A percentile compares a stretch with the other conserved stretches of the same genome.
phyloP scores from a whole-genome alignment of 495 filamentous ascomycete species.

The Massariosphaeria phaeospora region DNA sequence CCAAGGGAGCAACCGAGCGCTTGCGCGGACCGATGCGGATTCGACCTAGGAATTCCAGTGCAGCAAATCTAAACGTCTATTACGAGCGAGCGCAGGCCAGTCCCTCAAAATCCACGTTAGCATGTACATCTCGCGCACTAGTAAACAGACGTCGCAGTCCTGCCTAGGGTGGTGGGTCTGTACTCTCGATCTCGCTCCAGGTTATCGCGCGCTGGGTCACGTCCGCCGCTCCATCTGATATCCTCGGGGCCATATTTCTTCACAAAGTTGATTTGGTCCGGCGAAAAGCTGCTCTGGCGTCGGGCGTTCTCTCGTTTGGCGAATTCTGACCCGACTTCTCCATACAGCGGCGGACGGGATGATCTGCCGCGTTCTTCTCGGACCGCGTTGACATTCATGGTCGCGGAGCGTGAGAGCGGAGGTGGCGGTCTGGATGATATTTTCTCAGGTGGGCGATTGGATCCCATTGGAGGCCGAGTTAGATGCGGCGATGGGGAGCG shows the following conservation, averaged over 20 bases:
- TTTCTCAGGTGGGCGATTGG: constrained; percentile 7
- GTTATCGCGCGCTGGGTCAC: constrained; percentile 3
- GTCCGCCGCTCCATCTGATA: constrained; percentile 15
- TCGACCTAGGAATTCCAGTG: too few species aligned
- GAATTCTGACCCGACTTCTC: constrained; percentile 22
- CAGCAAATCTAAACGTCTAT: too few species aligned
- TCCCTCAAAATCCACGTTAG: constrained; percentile 1
- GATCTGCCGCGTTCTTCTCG: constrained; percentile 19
- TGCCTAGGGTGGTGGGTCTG: constrained; percentile 12
- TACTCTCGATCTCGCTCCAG: constrained; percentile 5
- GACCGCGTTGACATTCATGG: constrained; percentile 8
- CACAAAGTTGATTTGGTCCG: constrained; percentile 12
- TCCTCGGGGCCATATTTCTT: constrained; percentile 20
- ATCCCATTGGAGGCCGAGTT: constrained; percentile 19
- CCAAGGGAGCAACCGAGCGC: too few species aligned
- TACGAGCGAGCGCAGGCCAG: too few species aligned
- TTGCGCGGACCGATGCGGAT: too few species aligned
- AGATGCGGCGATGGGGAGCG: constrained; percentile 28
- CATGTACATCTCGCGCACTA: constrained; percentile 8
- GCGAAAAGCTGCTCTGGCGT: constrained; percentile 16
- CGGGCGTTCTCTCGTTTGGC: constrained; percentile 1
- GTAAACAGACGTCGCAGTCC: constrained; percentile 26
- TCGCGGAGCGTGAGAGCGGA: constrained; percentile 25
- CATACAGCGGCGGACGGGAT: constrained; percentile 5
- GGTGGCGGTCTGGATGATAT: constrained; percentile 7